Evolutionary conservation across 176 grass and related monocot genomes (phyloP), one percentile per base, ranked within the genome.

Genomic region (Alopecurus myosuroides): DNA sequence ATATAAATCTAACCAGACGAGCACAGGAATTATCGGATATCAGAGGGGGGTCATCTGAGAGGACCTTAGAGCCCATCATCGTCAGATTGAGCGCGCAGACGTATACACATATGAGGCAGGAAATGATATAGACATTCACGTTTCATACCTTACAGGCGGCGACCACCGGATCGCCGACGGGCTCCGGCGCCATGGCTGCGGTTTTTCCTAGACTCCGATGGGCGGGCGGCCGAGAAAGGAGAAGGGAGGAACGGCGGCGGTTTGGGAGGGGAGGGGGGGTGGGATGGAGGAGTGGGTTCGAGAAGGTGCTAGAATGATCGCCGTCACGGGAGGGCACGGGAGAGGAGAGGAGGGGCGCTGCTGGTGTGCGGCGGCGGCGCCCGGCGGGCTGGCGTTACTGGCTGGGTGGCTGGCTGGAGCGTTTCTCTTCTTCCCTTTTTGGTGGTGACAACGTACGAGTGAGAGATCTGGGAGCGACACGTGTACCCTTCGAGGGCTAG

Each of bases 11-110:
- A 66, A 66, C 46, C 25, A 31, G 23, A 80, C 12, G 26, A 14
- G 42, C 18, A 22, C 71, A 50, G 25, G 19, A 45, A 50, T 50
- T 20, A 29, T 34, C 9, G 61, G 44, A 19, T 35, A 35, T n/a
- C 19, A 11, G 15, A 57, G 9, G 36, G 26, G 58, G 19, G n/a
- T 81, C 28, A 50, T 65, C 55, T 13, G 41, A 11, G 26, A 61
- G 56, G 25, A 11, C 56, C 19, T 63, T 44, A 3, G 56, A 74
- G 51, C 45, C 42, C 44, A 51, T 75, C 45, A 29, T 50, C 71
- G 31, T 33, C 72, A 75, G 72, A 75, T 75, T 75, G 45, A 75
- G 72, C 45, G 45, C 45, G 77, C 79, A 70, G 31, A 79, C 7
- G 53, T 56, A 29, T 77, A 39, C 53, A 19, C 76, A 37, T 2